Percentiles rank a stretch among this genome's conserved stretches.
These are phyloP conservation scores for Pistacia vera DNA, from an alignment of 345 rosid species.

Conservation along the genomic window DNA sequence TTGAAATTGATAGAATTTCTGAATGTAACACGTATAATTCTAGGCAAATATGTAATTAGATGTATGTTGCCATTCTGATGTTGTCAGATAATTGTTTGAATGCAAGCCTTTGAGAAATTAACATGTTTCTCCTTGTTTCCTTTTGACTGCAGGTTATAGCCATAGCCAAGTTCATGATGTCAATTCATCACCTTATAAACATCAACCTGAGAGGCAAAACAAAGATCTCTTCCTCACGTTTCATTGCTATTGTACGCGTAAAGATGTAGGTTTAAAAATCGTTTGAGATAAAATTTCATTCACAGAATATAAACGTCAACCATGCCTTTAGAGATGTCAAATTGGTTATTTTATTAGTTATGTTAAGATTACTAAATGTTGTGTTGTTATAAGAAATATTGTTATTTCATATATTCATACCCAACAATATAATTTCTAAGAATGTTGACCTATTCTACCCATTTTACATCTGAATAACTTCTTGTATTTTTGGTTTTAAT, in stretches of 20 bases:
- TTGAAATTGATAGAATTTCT: too few species aligned
- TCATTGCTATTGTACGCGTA: conserved; percentile 87
- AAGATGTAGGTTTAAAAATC: conserved; percentile 50
- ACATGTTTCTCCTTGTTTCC: not conserved
- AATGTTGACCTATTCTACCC: too few species aligned
- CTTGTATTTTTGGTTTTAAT: not conserved
- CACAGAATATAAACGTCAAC: too few species aligned
- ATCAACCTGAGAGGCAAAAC: conserved; percentile 48
- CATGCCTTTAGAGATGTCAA: too few species aligned
- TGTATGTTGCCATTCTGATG: not conserved
- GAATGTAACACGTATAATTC: not conserved
- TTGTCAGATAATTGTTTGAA: not conserved
- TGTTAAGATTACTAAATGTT: too few species aligned
- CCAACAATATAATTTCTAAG: too few species aligned
- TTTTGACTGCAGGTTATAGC: conserved; percentile 26
- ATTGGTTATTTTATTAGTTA: too few species aligned
- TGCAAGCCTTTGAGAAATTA: not conserved
- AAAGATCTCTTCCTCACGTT: conserved; percentile 71
- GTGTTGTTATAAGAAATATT: too few species aligned
- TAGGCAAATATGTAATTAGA: not conserved
- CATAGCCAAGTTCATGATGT: conserved; percentile 11
- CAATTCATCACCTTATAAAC: conserved; percentile 26
- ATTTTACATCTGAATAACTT: too few species aligned
- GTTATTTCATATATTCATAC: too few species aligned
- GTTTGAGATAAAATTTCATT: too few species aligned